A percentile compares a stretch with the other conserved stretches of the same genome.
Evolutionary conservation across 176 grass and related monocot genomes (phyloP).

Genomic region (Pontederia crassipes): DNA sequence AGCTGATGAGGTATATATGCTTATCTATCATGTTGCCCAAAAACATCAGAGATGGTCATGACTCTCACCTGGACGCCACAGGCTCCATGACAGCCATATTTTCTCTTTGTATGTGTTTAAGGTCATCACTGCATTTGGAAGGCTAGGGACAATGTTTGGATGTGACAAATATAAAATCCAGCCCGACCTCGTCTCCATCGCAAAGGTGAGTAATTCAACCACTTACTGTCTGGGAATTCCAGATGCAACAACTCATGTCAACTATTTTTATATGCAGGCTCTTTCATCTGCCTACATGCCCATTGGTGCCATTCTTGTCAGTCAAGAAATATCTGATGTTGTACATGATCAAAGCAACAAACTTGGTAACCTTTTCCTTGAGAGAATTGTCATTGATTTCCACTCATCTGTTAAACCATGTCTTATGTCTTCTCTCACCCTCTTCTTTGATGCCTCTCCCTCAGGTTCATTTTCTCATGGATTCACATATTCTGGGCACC

Average conservation of each 20-base stretch:
- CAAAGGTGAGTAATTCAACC: slow-evolving; percentile 43
- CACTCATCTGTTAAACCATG: background rate
- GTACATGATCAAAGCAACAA: slow-evolving; percentile 95
- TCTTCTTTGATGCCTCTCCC: background rate
- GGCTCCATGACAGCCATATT: slow-evolving; percentile 1
- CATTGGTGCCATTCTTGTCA: slow-evolving; percentile 79
- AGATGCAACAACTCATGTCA: background rate
- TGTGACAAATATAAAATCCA: slow-evolving; percentile 78
- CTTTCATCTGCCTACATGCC: slow-evolving; percentile 93
- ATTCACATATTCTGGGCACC: slow-evolving; percentile 94
- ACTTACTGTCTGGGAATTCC: background rate
- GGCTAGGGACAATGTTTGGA: slow-evolving; percentile 92
- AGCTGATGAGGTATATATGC: slow-evolving; percentile 71
- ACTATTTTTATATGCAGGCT: slow-evolving; percentile 37
- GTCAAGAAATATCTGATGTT: slow-evolving; percentile 81
- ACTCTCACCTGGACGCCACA: background rate
- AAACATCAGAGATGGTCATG: slow-evolving; percentile 9
- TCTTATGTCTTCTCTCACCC: background rate
- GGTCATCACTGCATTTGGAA: slow-evolving; percentile 99
- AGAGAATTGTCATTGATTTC: background rate
- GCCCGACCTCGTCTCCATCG: slow-evolving; percentile 81
- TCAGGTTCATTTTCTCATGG: slow-evolving; percentile 93
- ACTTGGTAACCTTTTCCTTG: slow-evolving; percentile 42
- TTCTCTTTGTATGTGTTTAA: slow-evolving; percentile 25
- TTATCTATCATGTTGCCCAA: background rate